These are phyloP conservation scores for Neoascochyta sp. DNA, from an alignment of 2,329 filamentous ascomycete species.

Conservation along the genomic window DNA sequence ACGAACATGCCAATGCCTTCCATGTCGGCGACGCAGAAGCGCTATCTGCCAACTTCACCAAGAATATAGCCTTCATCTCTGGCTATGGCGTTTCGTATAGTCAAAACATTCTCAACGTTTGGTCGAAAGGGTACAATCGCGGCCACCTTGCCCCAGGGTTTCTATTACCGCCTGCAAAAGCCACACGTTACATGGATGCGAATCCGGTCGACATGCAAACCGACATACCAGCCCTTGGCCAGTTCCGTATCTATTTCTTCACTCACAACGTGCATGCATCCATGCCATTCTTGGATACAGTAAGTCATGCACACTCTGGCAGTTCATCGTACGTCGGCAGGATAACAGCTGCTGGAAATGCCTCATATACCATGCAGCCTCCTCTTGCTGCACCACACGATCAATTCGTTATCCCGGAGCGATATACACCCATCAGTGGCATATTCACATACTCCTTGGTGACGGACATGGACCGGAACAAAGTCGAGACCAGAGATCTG, in stretches of 20 bases:
- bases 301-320: slow-evolving; percentile 55
- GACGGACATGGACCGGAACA: slow-evolving; percentile 60
- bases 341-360: slow-evolving; percentile 56
- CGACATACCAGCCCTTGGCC: slow-evolving; percentile 72
- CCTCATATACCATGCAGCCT: slow-evolving; percentile 60
- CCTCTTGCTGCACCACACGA: slow-evolving; percentile 58
- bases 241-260: slow-evolving; percentile 73
- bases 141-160: slow-evolving; percentile 40
- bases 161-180: slow-evolving; percentile 63
- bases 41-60: slow-evolving; percentile 65
- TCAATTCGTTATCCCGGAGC: slow-evolving; percentile 61
- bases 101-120: slow-evolving; percentile 60
- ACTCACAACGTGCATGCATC: slow-evolving; percentile 58
- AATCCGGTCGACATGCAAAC: slow-evolving; percentile 75
- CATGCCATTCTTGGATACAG: slow-evolving; percentile 55
- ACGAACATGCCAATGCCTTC: slow-evolving; percentile 50
- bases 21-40: slow-evolving; percentile 60
- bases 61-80: slow-evolving; percentile 70
- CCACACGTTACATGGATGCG: slow-evolving; percentile 70
- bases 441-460: slow-evolving; percentile 64
- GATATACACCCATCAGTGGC: slow-evolving; percentile 65
- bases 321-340: slow-evolving; percentile 56
- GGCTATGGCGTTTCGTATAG: slow-evolving; percentile 68
- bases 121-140: slow-evolving; percentile 51
- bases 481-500: slow-evolving; percentile 64